Conservation (phyloP, 805 yeast species). For the Brettanomyces naardenensis region DNA sequence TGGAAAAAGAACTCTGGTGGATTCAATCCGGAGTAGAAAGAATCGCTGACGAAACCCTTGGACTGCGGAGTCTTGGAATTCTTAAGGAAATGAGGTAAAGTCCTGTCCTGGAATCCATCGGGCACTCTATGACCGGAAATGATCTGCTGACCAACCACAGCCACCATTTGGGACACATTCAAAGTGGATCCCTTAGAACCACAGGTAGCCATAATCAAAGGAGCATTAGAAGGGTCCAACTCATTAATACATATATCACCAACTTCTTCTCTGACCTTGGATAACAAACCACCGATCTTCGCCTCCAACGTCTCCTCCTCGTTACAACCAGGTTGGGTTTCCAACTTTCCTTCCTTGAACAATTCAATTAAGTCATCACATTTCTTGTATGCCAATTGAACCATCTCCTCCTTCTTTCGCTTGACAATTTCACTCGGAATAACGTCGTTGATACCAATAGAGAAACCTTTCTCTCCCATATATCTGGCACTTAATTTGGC, state of each 20-base stretch:
- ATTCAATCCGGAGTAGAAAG: constrained; percentile 85
- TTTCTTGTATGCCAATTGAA: constrained; percentile 80
- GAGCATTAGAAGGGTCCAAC: constrained; percentile 85
- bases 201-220: constrained; percentile 97
- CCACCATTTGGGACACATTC: constrained; percentile 99
- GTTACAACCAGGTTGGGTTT: constrained; percentile 98
- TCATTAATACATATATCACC: constrained; percentile 97
- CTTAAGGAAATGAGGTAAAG: constrained; percentile 93
- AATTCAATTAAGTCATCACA: constrained; percentile 84
- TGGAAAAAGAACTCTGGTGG: constrained; percentile 98
- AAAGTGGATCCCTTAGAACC: constrained; percentile 98
- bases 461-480: constrained; percentile 91
- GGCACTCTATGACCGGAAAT: constrained; percentile 99
- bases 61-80: constrained; percentile 96
- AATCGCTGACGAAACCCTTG: constrained; percentile 94
- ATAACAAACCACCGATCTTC: constrained; percentile 89
- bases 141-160: constrained; percentile 98
- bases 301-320: constrained; percentile 98
- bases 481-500: constrained; percentile 97
- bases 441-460: constrained; percentile 95
- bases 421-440: constrained; percentile 82
- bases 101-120: constrained; percentile 99
- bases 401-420: constrained; percentile 75
- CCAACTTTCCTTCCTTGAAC: constrained; percentile 78
- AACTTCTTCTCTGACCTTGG: constrained; percentile 97